Percentiles rank a stretch among this genome's conserved stretches.
phyloP scores from a whole-genome alignment of 495 filamentous ascomycete species.

The Trichoderma orchidacearum region DNA sequence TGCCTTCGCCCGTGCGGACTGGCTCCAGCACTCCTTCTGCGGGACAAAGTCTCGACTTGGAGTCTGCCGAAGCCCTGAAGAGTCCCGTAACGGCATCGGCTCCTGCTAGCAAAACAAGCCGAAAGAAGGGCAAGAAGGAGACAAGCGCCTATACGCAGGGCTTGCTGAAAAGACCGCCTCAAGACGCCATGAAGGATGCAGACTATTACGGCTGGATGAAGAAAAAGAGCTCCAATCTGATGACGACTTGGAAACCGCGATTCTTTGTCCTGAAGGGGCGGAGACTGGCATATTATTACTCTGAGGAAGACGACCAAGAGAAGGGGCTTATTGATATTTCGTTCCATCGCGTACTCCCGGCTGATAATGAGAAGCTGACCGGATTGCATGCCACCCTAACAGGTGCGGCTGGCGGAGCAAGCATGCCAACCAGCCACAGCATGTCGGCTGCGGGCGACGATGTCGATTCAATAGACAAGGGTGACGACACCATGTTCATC shows the following conservation, averaged over 20 bases:
- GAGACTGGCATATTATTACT: constrained; percentile 91
- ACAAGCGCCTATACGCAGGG: constrained; percentile 90
- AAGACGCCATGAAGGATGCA: constrained; percentile 71
- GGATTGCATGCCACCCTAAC: constrained; percentile 86
- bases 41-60: constrained; percentile 66
- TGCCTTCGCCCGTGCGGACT: constrained; percentile 57
- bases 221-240: constrained; percentile 87
- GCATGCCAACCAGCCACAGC: constrained; percentile 52
- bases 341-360: constrained; percentile 85
- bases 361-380: constrained; percentile 83
- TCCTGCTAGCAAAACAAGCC: constrained; percentile 20
- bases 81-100: constrained; percentile 32
- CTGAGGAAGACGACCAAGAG: constrained; percentile 80
- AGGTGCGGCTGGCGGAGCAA: constrained; percentile 63
- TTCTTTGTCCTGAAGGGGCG: constrained; percentile 87
- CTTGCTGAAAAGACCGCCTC: constrained; percentile 65
- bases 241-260: constrained; percentile 93
- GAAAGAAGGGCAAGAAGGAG: constrained; percentile 68
- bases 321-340: constrained; percentile 96
- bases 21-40: constrained; percentile 79
- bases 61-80: constrained; percentile 53
- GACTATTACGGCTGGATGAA: constrained; percentile 99
- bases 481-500: constrained; percentile 64
- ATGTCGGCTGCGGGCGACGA: constrained; percentile 39
- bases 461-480: constrained; percentile 24